Evolutionary conservation across 2,329 filamentous ascomycete genomes (phyloP), one percentile per base, ranked within the genome.

Genomic region (Colletotrichum tropicicola): DNA sequence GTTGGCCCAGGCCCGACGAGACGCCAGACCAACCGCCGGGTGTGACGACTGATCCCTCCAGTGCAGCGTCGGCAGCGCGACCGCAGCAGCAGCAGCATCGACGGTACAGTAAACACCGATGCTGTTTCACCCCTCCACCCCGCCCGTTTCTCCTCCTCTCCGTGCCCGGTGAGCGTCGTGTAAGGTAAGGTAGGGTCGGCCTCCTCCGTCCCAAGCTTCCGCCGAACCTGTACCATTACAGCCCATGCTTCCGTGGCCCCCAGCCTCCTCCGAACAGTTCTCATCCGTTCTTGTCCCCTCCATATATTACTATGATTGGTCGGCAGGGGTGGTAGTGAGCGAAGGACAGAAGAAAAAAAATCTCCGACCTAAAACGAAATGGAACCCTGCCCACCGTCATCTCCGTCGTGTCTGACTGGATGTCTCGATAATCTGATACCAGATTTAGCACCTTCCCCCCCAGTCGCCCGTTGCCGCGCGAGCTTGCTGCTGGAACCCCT

Each of bases 351-450:
- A 25, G 19, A 61, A 39, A 39, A 45, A 63, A 63, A 63, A 59
- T 63, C 59, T 59, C 59, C 59, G 59, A 59, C 17, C 59, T 21
- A 51, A 59, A 59, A 58, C 59, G 43, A 27, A 35, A n/a, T n/a
- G n/a, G n/a, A n/a, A 27, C 51, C 47, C 57, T 60, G 57, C 13
- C 21, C 37, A n/a, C n/a, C n/a, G 44, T 17, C 17, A 6, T 41
- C 28, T 17, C 19, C 17, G 27, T 21, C 27, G 59, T 47, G 37
- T 52, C 17, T 63, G 59, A 47, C 27, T 63, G 59, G 59, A 47
- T 21, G 45, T 58, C 45, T 52, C 30, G 17, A 32, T 10, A 47
- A 32, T 52, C 59, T 52, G 54, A 58, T 45, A 44, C 53, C 59
- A 51, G 53, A 59, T 47, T 59, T 59, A 59, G 54, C 23, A 58